phyloP scores from a whole-genome alignment of 192 early-diverging fungal genomes.

The Coemansia sp. region DNA sequence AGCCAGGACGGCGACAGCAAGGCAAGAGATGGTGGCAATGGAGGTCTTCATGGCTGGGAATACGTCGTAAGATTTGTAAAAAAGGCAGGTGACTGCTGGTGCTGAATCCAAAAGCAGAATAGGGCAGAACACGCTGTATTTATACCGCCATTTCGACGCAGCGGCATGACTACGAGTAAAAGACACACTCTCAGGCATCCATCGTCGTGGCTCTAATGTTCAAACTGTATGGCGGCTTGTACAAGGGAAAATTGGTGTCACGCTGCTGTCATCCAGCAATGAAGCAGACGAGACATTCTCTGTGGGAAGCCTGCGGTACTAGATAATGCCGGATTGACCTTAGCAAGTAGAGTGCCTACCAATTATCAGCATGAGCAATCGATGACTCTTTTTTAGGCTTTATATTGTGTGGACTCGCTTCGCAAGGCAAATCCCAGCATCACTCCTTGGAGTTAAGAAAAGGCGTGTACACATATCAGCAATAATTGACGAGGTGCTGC shows the following conservation, averaged over 20 bases:
- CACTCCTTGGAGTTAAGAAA: not conserved
- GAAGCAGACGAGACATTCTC: not conserved
- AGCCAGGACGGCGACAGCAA: not conserved
- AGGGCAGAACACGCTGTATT: not conserved
- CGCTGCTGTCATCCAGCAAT: not conserved
- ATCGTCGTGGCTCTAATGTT: not conserved
- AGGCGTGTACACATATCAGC: not conserved
- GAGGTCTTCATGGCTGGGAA: not conserved
- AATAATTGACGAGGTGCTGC: not conserved
- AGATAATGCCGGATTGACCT: not conserved
- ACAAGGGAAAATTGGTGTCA: not conserved
- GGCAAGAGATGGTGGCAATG: not conserved
- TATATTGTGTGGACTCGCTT: not conserved
- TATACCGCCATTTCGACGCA: not conserved
- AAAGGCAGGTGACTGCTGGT: constrained; percentile 1
- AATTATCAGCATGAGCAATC: not conserved
- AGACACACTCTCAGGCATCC: not conserved
- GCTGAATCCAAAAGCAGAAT: not conserved
- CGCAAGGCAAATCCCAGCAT: not conserved
- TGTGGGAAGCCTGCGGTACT: not conserved
- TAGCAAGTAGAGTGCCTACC: not conserved
- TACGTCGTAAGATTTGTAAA: not conserved
- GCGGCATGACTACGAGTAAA: not conserved
- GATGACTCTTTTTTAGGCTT: not conserved
- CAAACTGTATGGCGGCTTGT: not conserved